These are phyloP conservation scores for Globisporangium okanoganense DNA, from an alignment of 352 stramenopile species.

Conservation along the genomic window DNA sequence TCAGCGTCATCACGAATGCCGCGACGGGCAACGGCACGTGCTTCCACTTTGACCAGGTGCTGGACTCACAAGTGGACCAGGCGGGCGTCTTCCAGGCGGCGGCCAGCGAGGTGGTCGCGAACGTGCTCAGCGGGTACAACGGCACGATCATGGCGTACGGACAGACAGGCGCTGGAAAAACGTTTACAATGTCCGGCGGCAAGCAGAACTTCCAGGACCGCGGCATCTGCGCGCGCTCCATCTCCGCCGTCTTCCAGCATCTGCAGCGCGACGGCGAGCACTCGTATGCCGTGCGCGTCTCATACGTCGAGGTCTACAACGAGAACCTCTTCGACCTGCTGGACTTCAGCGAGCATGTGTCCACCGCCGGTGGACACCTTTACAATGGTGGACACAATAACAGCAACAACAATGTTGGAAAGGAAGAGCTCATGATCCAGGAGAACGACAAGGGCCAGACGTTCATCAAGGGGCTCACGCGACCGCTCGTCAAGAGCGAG, in stretches of 20 bases:
- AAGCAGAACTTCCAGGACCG: constrained; percentile 55
- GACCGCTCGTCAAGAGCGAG: constrained; percentile 51
- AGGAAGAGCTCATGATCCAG: constrained; percentile 47
- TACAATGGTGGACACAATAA: constrained; percentile 16
- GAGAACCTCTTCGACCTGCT: constrained; percentile 86
- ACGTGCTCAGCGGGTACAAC: constrained; percentile 67
- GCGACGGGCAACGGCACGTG: constrained; percentile 43
- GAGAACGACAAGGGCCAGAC: constrained; percentile 65
- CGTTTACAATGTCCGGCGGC: constrained; percentile 67
- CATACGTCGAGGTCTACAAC: constrained; percentile 91
- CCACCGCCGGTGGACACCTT: constrained; percentile 6
- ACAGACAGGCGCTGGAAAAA: constrained; percentile 73
- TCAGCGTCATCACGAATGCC: constrained; percentile 60
- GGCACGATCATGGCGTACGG: constrained; percentile 75
- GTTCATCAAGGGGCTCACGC: constrained; percentile 57
- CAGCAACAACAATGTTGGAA: constrained; percentile 11
- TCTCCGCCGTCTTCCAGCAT: constrained; percentile 52
- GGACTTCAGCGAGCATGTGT: constrained; percentile 18
- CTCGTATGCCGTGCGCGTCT: constrained; percentile 54
- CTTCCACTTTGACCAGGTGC: constrained; percentile 67
- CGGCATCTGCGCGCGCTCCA: constrained; percentile 52
- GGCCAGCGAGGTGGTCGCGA: constrained; percentile 50
- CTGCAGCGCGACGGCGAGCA: constrained; percentile 45
- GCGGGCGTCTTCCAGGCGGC: constrained; percentile 44
- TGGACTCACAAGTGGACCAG: constrained; percentile 38